These are phyloP conservation scores for Coprinopsis cinerea DNA, from an alignment of 768 basidiomycete species.

Conservation along the genomic window DNA sequence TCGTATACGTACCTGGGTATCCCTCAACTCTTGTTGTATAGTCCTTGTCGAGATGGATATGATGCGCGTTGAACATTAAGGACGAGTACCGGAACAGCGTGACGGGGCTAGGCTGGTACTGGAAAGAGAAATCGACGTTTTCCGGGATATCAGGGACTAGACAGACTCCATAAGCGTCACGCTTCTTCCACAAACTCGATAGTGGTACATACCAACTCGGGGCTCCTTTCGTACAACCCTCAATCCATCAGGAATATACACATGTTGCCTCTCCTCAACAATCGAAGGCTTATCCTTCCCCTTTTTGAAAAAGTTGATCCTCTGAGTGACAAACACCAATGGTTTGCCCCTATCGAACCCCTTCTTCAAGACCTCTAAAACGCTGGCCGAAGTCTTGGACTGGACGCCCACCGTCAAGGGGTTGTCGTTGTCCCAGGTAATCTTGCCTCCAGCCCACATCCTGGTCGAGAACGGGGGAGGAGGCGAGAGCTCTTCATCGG, in stretches of 20 bases:
- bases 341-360: constrained; percentile 58
- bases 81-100: constrained; percentile 85
- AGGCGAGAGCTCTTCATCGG: constrained; percentile 65
- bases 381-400: constrained; percentile 41
- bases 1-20: constrained; percentile 51
- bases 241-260: constrained; percentile 38
- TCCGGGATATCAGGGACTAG: constrained; percentile 47
- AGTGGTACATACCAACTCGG: background rate
- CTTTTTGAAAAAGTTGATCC: constrained; percentile 43
- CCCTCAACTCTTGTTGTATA: constrained; percentile 65
- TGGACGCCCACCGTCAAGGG: constrained; percentile 50
- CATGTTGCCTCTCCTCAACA: constrained; percentile 62
- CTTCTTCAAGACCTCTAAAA: constrained; percentile 54
- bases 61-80: constrained; percentile 80
- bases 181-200: too few relatives aligned
- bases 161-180: background rate
- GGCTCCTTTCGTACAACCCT: constrained; percentile 12
- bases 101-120: constrained; percentile 58
- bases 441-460: constrained; percentile 79
- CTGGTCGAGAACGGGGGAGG: constrained; percentile 67
- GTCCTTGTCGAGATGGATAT: constrained; percentile 76
- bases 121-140: constrained; percentile 53
- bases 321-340: constrained; percentile 73
- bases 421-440: constrained; percentile 48
- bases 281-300: constrained; percentile 42